phyloP scores from a whole-genome alignment of 163 green algal genomes.

The Scenedesmus sp. region DNA sequence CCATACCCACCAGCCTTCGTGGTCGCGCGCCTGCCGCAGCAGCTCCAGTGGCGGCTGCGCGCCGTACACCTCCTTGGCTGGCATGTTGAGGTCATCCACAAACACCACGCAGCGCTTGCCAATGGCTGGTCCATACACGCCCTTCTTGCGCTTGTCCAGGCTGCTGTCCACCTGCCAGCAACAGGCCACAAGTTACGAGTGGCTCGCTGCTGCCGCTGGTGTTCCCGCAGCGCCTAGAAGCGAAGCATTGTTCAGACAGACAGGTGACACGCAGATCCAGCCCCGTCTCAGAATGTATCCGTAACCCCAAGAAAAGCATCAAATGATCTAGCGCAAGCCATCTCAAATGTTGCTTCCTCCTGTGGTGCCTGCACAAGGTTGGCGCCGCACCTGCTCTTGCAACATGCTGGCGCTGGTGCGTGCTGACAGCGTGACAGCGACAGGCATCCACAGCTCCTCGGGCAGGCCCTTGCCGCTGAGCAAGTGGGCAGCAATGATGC shows the following conservation, averaged over 20 bases:
- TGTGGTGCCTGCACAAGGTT: not conserved
- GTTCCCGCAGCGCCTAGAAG: not conserved
- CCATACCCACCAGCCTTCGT: slow-evolving; percentile 74
- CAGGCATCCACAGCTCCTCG: slow-evolving; percentile 75
- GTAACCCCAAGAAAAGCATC: too few species aligned
- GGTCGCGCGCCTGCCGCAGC: slow-evolving; percentile 83
- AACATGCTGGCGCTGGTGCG: slow-evolving; percentile 81
- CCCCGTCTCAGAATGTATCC: too few species aligned
- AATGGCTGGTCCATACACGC: slow-evolving; percentile 79
- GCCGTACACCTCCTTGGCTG: slow-evolving; percentile 83
- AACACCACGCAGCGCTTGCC: slow-evolving; percentile 79
- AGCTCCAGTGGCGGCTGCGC: slow-evolving; percentile 89
- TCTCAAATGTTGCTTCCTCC: too few species aligned
- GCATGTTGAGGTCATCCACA: slow-evolving; percentile 94
- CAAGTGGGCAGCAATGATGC: slow-evolving; percentile 74
- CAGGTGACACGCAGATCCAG: too few species aligned
- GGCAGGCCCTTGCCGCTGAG: slow-evolving; percentile 65
- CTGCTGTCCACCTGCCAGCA: slow-evolving; percentile 73
- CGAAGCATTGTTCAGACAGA: not conserved
- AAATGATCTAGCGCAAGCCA: too few species aligned
- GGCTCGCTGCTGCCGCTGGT: not conserved
- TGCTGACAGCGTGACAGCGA: slow-evolving; percentile 81
- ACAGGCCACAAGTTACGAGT: not conserved
- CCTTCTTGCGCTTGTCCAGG: slow-evolving; percentile 86
- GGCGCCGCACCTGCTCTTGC: slow-evolving; percentile 73